Evolutionary conservation across 192 early-diverging fungal genomes (phyloP), one percentile per base, ranked within the genome.

Genomic region (Backusella sp.): DNA sequence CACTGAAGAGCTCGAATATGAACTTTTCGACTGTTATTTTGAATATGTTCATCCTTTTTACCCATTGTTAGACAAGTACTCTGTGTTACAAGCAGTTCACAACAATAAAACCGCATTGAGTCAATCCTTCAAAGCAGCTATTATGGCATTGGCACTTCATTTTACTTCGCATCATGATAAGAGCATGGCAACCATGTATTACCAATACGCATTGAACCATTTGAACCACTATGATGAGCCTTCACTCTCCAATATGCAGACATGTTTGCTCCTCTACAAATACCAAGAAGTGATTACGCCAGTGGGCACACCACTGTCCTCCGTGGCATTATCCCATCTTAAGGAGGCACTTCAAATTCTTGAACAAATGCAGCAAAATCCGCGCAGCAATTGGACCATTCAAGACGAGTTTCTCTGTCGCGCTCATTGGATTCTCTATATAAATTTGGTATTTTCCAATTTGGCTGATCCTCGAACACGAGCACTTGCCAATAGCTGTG

Each of bases 251-350:
- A 65, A 39, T n/a, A 32, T 44, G 28, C 73, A 74, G 9, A 74
- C 73, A 12, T 19, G 67, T 7, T 44, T 74, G 7, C 44, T 74
- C 17, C 52, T 74, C 19, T 74, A 74, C 39, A 74, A 74, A 67
- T 67, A 74, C 44, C 59, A 74, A 21, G 73, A 74, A 34, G 23
- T 74, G 2, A 46, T 66, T 44, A 74, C 73, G 1, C 73, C 73
- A 4, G 65, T 65, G 23, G 73, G 65, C 14, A 67, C 37, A 12
- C 39, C n/a, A 26, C 21, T 74, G 12, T 41, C 73, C 6, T 26
- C 37, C 52, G 21, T 30, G 34, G 73, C 62, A n/a, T 42, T 67
- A 30, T 17, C 17, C 6, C 39, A 23, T 44, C 28, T 74, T 30
- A 66, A 44, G 17, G 36, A 65, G 15, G 73, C 62, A 39, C 35